Evolutionary conservation across 495 filamentous ascomycete genomes (phyloP).

Genomic region (Penicillium maclennaniae): DNA sequence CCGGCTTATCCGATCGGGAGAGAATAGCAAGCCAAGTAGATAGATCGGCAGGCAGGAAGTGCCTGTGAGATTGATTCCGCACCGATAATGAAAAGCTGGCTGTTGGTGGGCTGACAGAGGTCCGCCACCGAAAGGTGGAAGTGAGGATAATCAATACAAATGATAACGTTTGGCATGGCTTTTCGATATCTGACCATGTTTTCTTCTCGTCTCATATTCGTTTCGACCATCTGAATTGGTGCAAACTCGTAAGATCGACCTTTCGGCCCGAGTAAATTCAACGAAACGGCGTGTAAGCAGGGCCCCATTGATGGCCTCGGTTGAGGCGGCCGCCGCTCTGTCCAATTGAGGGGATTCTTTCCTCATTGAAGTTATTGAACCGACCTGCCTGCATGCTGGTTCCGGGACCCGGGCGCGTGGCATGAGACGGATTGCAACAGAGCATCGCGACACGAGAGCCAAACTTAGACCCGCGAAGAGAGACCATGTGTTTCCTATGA

Average conservation of each 20-base stretch:
- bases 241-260: neutral
- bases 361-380: slow-evolving; percentile 53
- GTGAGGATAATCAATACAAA: slow-evolving; percentile 6
- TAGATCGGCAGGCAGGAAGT: slow-evolving; percentile 17
- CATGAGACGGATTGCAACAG: slow-evolving; percentile 86
- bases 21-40: slow-evolving; percentile 12
- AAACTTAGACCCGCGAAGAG: slow-evolving; percentile 95
- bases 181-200: neutral
- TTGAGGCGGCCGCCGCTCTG: slow-evolving; percentile 31
- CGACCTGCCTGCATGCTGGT: slow-evolving; percentile 60
- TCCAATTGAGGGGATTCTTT: slow-evolving; percentile 31
- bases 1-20: slow-evolving; percentile 2
- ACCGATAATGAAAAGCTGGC: slow-evolving; percentile 6
- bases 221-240: neutral
- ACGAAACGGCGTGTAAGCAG: slow-evolving; percentile 37
- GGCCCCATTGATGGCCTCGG: slow-evolving; percentile 38
- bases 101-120: neutral
- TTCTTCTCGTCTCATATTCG: neutral
- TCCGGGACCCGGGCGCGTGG: slow-evolving; percentile 80
- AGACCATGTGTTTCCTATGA: slow-evolving; percentile 92
- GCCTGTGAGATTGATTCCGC: slow-evolving; percentile 13
- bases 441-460: slow-evolving; percentile 98
- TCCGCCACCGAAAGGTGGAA: slow-evolving; percentile 1
- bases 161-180: neutral
- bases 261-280: slow-evolving; percentile 13